Evolutionary conservation across 1,284 basidiomycete species (phyloP), one percentile per base, ranked within the genome.

Genomic region (Polyporus tsugae): DNA sequence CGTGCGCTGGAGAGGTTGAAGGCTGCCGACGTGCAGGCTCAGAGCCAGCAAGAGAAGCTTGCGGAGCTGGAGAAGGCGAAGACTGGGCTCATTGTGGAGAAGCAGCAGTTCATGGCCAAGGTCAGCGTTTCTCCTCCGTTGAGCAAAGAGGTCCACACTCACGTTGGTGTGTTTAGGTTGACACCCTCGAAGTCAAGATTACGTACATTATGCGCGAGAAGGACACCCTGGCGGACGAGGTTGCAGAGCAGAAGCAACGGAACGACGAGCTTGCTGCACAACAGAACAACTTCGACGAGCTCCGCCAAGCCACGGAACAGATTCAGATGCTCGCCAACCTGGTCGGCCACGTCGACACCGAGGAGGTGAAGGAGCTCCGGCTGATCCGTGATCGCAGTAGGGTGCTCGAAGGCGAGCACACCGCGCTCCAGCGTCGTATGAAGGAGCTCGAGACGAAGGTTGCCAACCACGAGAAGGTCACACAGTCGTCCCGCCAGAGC

Each of bases 401-500:
- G 75, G 80, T 83, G 11, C 80, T 94, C 15, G 92, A 94, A 78
- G 85, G 84, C 62, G 93, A 95, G 68, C 84, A 91, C 72, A 76
- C 83, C 4, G 81, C 86, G 11, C 81, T 94, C 36, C 91, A 93
- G 77, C 92, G 90, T 70, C 90, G 90, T 33, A 81, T 85, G 76
- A 91, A 89, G 74, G 93, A 95, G 19, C 86, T 89, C 65, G 93
- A 95, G 71, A 82, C 73, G 62, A 91, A 89, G 76, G 75, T 85
- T 6, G 76, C 82, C 29, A 91, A 87, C 72, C 86, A 82, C 72
- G 92, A 94, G 65, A 87, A 88, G 67, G 81, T 87, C 7, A 83
- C 88, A 0, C 80, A 80, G 36, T 80, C 88, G 17, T 84, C 88
- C 3, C 87, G 88, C 59, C 89, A 92, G 75, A 91, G 80, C 76